These are phyloP conservation scores for Cucumis variabilis DNA, from an alignment of 331 rosid species.

Conservation along the genomic window DNA sequence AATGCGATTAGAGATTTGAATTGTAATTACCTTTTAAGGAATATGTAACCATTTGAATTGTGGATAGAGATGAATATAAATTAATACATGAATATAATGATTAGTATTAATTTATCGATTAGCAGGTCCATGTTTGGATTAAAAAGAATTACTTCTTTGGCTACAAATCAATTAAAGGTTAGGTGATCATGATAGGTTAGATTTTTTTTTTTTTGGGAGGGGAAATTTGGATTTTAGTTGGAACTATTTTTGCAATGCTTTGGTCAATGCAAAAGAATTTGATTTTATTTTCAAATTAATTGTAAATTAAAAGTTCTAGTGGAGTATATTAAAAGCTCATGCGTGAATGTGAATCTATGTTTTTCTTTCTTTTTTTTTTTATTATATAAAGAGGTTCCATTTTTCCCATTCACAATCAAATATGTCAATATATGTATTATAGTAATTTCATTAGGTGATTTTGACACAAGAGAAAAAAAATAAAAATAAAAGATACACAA, in stretches of 20 bases:
- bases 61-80: no score
- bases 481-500: no score
- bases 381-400: no score
- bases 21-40: no score
- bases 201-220: no score
- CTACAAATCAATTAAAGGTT: not conserved
- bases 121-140: not conserved
- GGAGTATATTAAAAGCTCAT: not conserved
- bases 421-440: not conserved
- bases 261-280: not conserved
- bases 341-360: conserved; percentile 20
- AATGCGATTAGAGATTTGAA: no score
- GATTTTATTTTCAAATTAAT: not conserved
- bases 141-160: not conserved
- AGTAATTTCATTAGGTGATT: no score
- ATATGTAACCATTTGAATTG: no score
- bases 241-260: not conserved
- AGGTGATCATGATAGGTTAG: not conserved
- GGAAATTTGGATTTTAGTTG: not conserved
- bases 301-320: not conserved
- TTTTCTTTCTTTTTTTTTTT: no score
- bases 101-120: not conserved
- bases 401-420: not conserved
- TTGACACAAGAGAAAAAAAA: no score
- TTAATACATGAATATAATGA: no score